Percentiles rank a stretch among this genome's conserved stretches.
Evolutionary conservation across 1,139 yeast species (phyloP).

Genomic region (Starmera stellimalicola): DNA sequence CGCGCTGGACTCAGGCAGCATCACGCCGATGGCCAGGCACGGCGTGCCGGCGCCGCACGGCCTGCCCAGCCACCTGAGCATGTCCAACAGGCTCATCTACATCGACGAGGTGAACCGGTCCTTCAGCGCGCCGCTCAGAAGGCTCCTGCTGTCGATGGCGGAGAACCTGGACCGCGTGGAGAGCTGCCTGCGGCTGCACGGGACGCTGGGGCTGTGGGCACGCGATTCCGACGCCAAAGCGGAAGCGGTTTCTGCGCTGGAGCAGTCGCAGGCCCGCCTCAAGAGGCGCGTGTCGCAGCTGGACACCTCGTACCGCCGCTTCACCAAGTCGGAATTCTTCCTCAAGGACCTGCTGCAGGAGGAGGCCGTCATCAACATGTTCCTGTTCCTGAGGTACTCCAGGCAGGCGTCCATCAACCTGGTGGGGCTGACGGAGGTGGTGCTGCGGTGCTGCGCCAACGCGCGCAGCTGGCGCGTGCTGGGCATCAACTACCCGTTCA

Average conservation of each 20-base stretch:
- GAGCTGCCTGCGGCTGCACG: conserved; percentile 10
- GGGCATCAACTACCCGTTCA: conserved; percentile 30
- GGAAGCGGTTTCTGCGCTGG: conserved; percentile 7
- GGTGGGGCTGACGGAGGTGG: conserved; percentile 15
- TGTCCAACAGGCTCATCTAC: conserved; percentile 10
- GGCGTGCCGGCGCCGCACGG: neutral
- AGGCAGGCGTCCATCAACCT: conserved; percentile 28
- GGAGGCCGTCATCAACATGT: conserved; percentile 24
- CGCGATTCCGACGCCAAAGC: conserved; percentile 3
- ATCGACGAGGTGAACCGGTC: conserved; percentile 22
- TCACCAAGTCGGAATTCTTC: conserved; percentile 25
- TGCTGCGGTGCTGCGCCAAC: conserved; percentile 13
- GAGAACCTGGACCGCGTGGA: conserved; percentile 19
- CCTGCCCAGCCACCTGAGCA: neutral
- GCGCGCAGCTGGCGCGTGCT: conserved; percentile 23
- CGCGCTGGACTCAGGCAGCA: conserved; percentile 13
- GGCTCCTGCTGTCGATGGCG: conserved; percentile 23
- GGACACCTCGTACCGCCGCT: conserved; percentile 25
- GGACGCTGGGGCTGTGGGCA: conserved; percentile 3
- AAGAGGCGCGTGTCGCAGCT: conserved; percentile 21
- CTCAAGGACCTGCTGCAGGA: conserved; percentile 24
- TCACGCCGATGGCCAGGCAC: conserved; percentile 19
- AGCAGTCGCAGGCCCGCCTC: conserved; percentile 11
- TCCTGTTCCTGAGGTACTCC: conserved; percentile 26
- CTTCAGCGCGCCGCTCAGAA: conserved; percentile 22